Evolutionary conservation across 1,284 basidiomycete genomes (phyloP).

Genomic region (Tilletiaria anomala): DNA sequence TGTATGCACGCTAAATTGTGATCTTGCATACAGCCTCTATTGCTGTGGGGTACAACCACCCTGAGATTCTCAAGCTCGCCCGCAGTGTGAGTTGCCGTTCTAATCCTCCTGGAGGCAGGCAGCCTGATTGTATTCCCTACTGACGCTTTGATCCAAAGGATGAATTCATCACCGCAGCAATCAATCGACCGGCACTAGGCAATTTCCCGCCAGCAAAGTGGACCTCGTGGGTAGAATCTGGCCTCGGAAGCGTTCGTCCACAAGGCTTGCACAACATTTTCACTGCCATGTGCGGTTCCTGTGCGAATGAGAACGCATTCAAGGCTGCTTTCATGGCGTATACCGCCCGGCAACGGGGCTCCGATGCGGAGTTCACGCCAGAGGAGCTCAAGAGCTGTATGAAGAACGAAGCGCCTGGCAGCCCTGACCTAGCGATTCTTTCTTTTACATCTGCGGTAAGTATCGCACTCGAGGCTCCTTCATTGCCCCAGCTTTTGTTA

Average conservation of each 20-base stretch:
- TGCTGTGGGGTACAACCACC: slow-evolving; percentile 44
- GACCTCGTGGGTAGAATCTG: slow-evolving; percentile 42
- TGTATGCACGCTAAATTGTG: background rate
- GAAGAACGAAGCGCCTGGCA: slow-evolving; percentile 45
- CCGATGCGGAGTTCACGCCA: slow-evolving; percentile 9
- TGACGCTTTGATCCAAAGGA: slow-evolving; percentile 25
- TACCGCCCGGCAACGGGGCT: slow-evolving; percentile 39
- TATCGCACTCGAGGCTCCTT: slow-evolving; percentile 44
- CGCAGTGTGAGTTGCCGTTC: slow-evolving; percentile 26
- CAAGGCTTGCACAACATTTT: slow-evolving; percentile 44
- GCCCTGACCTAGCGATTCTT: slow-evolving; percentile 44
- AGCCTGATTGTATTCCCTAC: background rate
- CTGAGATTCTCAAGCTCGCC: slow-evolving; percentile 41
- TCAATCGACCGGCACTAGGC: slow-evolving; percentile 47
- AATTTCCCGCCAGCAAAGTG: slow-evolving; percentile 46
- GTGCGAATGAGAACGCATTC: slow-evolving; percentile 44
- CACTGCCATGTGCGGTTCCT: slow-evolving; percentile 39
- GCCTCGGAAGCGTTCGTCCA: slow-evolving; percentile 44
- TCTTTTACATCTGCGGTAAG: slow-evolving; percentile 44
- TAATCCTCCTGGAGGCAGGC: background rate
- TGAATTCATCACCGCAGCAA: slow-evolving; percentile 39
- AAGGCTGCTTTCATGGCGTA: slow-evolving; percentile 48
- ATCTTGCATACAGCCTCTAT: slow-evolving; percentile 19
- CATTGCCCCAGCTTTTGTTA: slow-evolving; percentile 15
- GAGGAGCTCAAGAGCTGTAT: slow-evolving; percentile 42